phyloP scores from a whole-genome alignment of 495 filamentous ascomycete genomes.

The Daldinia concentrica region DNA sequence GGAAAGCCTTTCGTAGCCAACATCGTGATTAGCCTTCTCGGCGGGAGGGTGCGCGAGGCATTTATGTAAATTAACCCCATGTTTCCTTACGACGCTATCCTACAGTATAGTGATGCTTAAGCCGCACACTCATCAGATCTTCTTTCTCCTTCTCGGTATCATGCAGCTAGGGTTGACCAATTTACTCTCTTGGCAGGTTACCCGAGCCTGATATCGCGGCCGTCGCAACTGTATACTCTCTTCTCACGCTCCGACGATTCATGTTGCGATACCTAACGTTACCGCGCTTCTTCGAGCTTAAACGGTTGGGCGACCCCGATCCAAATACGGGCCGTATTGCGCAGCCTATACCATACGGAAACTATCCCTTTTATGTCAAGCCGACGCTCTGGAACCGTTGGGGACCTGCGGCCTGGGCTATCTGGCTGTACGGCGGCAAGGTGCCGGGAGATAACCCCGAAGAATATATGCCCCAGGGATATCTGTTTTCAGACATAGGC shows the following conservation, averaged over 20 bases:
- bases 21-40: constrained; percentile 68
- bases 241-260: constrained; percentile 60
- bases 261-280: constrained; percentile 64
- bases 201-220: constrained; percentile 44
- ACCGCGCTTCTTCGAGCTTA: constrained; percentile 62
- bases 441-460: constrained; percentile 68
- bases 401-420: constrained; percentile 63
- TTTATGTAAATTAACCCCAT: constrained; percentile 64
- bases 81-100: neutral
- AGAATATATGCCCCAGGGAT: constrained; percentile 67
- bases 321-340: constrained; percentile 54
- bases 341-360: constrained; percentile 51
- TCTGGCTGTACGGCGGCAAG: constrained; percentile 63
- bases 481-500: constrained; percentile 65
- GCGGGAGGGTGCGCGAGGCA: constrained; percentile 67
- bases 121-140: neutral
- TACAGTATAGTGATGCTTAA: neutral
- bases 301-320: constrained; percentile 56
- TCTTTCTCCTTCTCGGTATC: neutral
- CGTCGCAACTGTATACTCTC: constrained; percentile 31
- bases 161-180: neutral
- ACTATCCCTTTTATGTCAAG: constrained; percentile 71
- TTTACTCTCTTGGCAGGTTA: constrained; percentile 31
- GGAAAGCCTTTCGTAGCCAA: constrained; percentile 60
- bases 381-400: constrained; percentile 70